Base-by-base conservation (phyloP, 2,329 filamentous ascomycete genomes). In the Sporothrix brasiliensis region DNA sequence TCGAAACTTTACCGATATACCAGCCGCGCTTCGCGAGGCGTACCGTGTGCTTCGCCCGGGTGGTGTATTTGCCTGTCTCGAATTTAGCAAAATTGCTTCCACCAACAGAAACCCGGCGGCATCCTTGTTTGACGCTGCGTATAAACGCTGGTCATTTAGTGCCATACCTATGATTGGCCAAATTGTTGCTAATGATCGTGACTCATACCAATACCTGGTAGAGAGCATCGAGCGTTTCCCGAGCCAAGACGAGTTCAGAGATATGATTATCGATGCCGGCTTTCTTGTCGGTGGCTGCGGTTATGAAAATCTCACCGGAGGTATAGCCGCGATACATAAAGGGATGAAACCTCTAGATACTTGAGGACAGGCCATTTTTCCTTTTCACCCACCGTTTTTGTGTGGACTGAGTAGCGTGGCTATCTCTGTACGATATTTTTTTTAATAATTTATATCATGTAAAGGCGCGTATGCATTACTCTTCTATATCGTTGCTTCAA, bases 201-300 rank as follows among this genome's bases (percentile, higher is more conserved):
- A 96, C 77, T 97, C 93, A 79, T 99, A 99, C 80, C 95, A 99
- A 84, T 99, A 99, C 81, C 85, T 99, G 11, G 95, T 99, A 11
- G 95, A 99, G 85, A 97, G 94, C 80, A 99, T 99, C 79, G 94
- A 97, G 81, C 85, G 87, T 63, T 98, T 98, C 79, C 96, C 95
- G 0, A 90, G 84, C 75, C 96, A 99, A 83, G 86, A 89, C 68
- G 89, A 92, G 74, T 99, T 97, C 78, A 87, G 90, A 74, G 85
- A 88, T 47, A 93, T 97, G 92, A 95, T 97, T 77, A 80, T 87
- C 74, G 87, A 90, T 34, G 94, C 92, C 3, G 94, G 94, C 1
- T 99, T 99, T 77, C 83, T 91, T 73, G 88, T 97, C 56, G 93
- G 91, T 1, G 93, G 91, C 1, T 81, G 88, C 68, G 92, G 92